A percentile compares a stretch with the other conserved stretches of the same genome.
Evolutionary conservation across 305 asterid species (phyloP).

Genomic region (Fraxinus latifolia): DNA sequence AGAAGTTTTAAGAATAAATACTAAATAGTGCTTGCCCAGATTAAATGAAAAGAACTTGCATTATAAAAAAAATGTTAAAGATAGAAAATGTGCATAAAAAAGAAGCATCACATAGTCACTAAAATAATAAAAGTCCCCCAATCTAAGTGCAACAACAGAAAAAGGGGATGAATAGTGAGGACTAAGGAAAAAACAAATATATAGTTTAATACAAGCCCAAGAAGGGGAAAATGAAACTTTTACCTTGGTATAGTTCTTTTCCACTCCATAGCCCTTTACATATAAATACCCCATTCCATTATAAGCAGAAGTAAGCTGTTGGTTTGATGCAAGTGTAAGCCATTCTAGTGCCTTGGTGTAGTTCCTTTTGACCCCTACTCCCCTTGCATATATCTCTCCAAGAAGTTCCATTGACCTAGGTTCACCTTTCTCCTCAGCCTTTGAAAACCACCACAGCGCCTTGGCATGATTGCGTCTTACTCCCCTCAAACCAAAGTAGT

Average conservation of each 20-base stretch:
- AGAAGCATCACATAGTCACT: not conserved
- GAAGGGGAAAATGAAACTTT: not conserved
- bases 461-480: slow-evolving; percentile 81
- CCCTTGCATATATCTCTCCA: slow-evolving; percentile 93
- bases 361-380: slow-evolving; percentile 94
- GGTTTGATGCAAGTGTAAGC: slow-evolving; percentile 88
- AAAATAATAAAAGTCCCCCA: not conserved
- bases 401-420: slow-evolving; percentile 97
- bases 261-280: slow-evolving; percentile 94
- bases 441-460: slow-evolving; percentile 87
- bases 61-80: not conserved
- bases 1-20: not conserved
- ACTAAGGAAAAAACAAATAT: not conserved
- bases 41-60: not conserved
- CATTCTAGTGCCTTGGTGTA: slow-evolving; percentile 91
- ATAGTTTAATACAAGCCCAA: not conserved
- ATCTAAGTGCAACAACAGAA: not conserved
- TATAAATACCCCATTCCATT: slow-evolving; percentile 97
- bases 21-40: not conserved
- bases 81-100: not conserved
- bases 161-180: not conserved
- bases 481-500: slow-evolving; percentile 95
- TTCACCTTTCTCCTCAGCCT: slow-evolving; percentile 91
- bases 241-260: slow-evolving; percentile 88
- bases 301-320: slow-evolving; percentile 84